Base-by-base conservation (phyloP, 768 basidiomycete genomes). In the Phlebiopsis flavidoalba region DNA sequence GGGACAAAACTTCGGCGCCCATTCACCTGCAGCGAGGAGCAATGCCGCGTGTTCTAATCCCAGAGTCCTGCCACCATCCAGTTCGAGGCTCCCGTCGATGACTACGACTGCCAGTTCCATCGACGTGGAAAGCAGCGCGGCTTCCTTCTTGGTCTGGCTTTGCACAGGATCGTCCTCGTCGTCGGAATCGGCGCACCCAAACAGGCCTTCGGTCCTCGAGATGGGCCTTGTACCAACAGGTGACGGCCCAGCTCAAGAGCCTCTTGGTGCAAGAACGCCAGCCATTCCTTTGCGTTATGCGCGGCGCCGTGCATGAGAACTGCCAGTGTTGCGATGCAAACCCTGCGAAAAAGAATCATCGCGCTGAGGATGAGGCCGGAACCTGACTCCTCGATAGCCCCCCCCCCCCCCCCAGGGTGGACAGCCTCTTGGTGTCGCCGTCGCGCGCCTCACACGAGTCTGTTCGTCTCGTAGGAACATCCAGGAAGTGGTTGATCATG, bases 401-500 rank as follows among this genome's bases (percentile, higher is more conserved):
- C n/a, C n/a, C n/a, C n/a, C n/a, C n/a, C n/a, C n/a, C n/a, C n/a
- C n/a, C n/a, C n/a, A n/a, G n/a, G 79, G 46, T 80, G 71, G 26
- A 85, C 70, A n/a, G 75, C 76, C 26, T 80, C 74, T n/a, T 78
- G 78, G 45, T 80, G 79, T 1, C n/a, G 82, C 78, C 1, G 88
- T 88, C 46, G n/a, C 91, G 81, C 55, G 84, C 81, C 67, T 93
- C 90, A 40, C 90, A 40, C 92, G 81, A 1, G 83, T 79, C 65
- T 90, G 86, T 67, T 91, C 87, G 66, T 96, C 93, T 7, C 91
- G 84, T 49, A 97, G 83, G 74, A 95, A 93, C n/a, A 81, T 69
- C 95, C 95, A 99, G 74, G n/a, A 98, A 97, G n/a, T 88, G 84
- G 66, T 95, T 89, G 74, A 98, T 83, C 56, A 98, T 77, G 0